Percentiles rank a stretch among this genome's conserved stretches.
These are phyloP conservation scores for Rutstroemia sydowiana DNA, from an alignment of 2,329 filamentous ascomycete species.

Conservation along the genomic window DNA sequence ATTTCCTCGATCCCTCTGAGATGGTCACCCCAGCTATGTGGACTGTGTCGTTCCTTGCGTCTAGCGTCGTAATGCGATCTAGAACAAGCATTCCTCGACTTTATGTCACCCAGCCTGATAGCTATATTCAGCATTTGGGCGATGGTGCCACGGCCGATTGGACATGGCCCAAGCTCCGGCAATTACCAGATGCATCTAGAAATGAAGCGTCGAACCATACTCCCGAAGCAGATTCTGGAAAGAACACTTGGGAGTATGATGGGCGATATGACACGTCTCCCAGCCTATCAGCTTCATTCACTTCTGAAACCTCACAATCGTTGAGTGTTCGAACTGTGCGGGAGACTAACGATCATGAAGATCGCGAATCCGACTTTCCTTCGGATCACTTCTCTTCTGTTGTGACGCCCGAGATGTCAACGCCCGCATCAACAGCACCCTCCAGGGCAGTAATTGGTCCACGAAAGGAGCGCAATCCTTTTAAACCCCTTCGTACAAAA, in stretches of 20 bases:
- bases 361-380: constrained; percentile 19
- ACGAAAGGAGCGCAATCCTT: constrained; percentile 27
- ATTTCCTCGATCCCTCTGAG: constrained; percentile 62
- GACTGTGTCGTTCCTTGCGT: constrained; percentile 62
- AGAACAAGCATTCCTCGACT: constrained; percentile 50
- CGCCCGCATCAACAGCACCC: constrained; percentile 20
- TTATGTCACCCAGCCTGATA: constrained; percentile 68
- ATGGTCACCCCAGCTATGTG: constrained; percentile 67
- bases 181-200: constrained; percentile 52
- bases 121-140: constrained; percentile 58
- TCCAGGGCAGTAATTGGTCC: constrained; percentile 12
- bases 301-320: constrained; percentile 31
- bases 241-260: constrained; percentile 62
- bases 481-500: constrained; percentile 43
- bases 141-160: constrained; percentile 40
- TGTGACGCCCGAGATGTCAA: constrained; percentile 21
- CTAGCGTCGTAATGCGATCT: constrained; percentile 67
- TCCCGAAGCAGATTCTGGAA: constrained; percentile 53
- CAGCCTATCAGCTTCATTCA: constrained; percentile 27
- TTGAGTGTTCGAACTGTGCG: constrained; percentile 37
- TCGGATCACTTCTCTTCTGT: constrained; percentile 28
- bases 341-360: constrained; percentile 16
- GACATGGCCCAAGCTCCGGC: constrained; percentile 64
- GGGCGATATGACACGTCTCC: constrained; percentile 21
- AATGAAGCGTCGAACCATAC: constrained; percentile 39